Percentiles rank a stretch among this genome's conserved stretches.
Conservation (phyloP, 768 basidiomycete genomes). For the Boletellus ananas region DNA sequence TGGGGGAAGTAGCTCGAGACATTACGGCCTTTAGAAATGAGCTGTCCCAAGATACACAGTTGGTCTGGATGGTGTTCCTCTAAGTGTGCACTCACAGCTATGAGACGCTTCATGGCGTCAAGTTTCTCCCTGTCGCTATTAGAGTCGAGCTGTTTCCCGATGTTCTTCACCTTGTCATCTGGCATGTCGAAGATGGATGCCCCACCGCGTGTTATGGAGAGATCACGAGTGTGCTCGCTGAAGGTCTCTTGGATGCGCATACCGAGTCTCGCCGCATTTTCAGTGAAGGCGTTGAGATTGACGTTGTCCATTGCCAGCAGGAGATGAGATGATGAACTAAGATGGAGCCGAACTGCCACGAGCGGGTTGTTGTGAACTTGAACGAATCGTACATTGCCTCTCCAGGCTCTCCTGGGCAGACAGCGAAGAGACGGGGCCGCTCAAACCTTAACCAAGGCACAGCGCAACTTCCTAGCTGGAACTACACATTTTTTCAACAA, state of each 20-base stretch:
- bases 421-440: no score
- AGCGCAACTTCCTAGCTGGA: no score
- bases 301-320: constrained; percentile 28
- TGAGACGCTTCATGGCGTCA: constrained; percentile 91
- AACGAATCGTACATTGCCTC: constrained; percentile 4
- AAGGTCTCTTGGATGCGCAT: constrained; percentile 81
- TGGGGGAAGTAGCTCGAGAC: constrained; percentile 93
- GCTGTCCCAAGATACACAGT: constrained; percentile 39
- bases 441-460: no score
- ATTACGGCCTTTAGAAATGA: constrained; percentile 89
- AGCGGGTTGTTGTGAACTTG: neutral
- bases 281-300: constrained; percentile 47
- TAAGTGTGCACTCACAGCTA: constrained; percentile 63
- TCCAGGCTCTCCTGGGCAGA: neutral
- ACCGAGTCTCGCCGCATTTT: constrained; percentile 81
- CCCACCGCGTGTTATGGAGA: constrained; percentile 53
- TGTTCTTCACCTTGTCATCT: constrained; percentile 81
- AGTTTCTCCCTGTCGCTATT: constrained; percentile 86
- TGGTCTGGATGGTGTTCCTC: neutral
- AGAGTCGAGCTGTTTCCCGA: constrained; percentile 83
- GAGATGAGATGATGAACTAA: no score
- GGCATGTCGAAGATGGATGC: constrained; percentile 60
- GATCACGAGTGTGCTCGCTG: constrained; percentile 75
- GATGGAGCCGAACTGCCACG: neutral
- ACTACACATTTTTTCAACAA: neutral